Percentiles rank a stretch among this genome's conserved stretches.
phyloP scores from a whole-genome alignment of 352 stramenopile genomes.

The Phytophthora nicotianae region DNA sequence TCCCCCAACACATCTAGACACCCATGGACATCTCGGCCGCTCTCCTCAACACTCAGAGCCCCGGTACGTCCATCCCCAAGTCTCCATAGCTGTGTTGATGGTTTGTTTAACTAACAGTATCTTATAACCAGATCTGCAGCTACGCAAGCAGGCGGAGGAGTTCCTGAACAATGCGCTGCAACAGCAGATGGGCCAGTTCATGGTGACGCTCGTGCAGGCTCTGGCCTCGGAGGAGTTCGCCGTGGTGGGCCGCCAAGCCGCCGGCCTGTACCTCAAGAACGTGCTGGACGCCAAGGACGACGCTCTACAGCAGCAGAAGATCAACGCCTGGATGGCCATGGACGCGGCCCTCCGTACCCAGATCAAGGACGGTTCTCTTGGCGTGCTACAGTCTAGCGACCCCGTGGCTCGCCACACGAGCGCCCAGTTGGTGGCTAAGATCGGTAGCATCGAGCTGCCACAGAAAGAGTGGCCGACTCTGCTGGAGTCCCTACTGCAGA shows the following conservation, averaged over 20 bases:
- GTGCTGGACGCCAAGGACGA: conserved; percentile 88
- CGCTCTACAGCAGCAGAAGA: conserved; percentile 80
- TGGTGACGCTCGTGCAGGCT: conserved; percentile 84
- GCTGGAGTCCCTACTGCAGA: conserved; percentile 91
- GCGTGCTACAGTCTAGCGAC: conserved; percentile 69
- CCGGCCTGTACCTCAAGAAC: conserved; percentile 88
- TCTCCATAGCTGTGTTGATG: background rate
- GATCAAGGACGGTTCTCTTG: conserved; percentile 80
- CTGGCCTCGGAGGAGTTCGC: conserved; percentile 80
- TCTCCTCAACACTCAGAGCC: conserved; percentile 81
- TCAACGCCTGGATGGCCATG: conserved; percentile 79
- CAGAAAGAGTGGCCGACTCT: conserved; percentile 94
- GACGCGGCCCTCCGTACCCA: conserved; percentile 65
- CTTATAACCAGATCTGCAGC: conserved; percentile 50
- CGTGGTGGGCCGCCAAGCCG: conserved; percentile 74
- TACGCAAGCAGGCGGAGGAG: conserved; percentile 85
- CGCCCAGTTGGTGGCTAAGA: conserved; percentile 93
- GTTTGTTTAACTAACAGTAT: conserved; percentile 22
- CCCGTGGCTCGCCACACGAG: conserved; percentile 81
- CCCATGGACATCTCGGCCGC: conserved; percentile 84
- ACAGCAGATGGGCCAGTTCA: conserved; percentile 83
- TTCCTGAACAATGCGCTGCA: conserved; percentile 82
- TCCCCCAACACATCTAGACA: conserved; percentile 7
- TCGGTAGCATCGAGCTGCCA: conserved; percentile 94
- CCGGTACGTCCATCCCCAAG: conserved; percentile 39